Base-by-base conservation (phyloP, 2,329 filamentous ascomycete genomes). In the Calonectria fujianensis region DNA sequence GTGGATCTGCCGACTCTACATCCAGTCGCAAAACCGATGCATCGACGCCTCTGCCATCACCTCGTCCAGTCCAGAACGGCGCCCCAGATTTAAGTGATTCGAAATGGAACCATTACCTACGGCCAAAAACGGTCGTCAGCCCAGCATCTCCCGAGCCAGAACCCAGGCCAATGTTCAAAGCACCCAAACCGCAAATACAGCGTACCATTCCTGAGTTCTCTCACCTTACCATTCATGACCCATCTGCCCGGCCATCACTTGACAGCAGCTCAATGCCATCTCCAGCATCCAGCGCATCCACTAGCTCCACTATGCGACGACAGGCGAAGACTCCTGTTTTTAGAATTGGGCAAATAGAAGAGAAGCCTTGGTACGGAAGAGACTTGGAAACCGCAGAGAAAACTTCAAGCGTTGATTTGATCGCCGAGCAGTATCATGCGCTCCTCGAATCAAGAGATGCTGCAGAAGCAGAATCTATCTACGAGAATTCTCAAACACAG, bases 271-370 rank as follows among this genome's bases (percentile, higher is more conserved):
- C 79, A 13, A 74, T 80, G 10, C 78, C 80, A 20, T 86, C 74
- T 76, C 83, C 41, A 83, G 88, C 76, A 83, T 89, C 74, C 76
- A 82, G 70, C 51, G 82, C 77, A 10, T 82, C 80, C 24, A 80
- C 79, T 9, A 70, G 76, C 70, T 83, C 83, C 3, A 81, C 80
- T 9, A 84, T 85, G 77, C 85, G 88, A 71, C 86, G 87, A 37
- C 87, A 87, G 67, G 88, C 88, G 50, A 91, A 90, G 80, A 90
- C 89, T 2, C 89, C 89, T 0, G 87, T 90, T 29, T 85, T 85
- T 52, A 83, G 83, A 13, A 88, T 90, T 72, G 88, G 88, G 18
- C 89, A 90, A 77, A 83, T 89, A 2, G 89, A 90, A 73, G 82
- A 74, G 52, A 54, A 78, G 82, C 9, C 31, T 37, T 45, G 27